A percentile compares a stretch with the other conserved stretches of the same genome.
Conservation (phyloP, 495 filamentous ascomycete genomes). For the Hypoxylon subgilvum region DNA sequence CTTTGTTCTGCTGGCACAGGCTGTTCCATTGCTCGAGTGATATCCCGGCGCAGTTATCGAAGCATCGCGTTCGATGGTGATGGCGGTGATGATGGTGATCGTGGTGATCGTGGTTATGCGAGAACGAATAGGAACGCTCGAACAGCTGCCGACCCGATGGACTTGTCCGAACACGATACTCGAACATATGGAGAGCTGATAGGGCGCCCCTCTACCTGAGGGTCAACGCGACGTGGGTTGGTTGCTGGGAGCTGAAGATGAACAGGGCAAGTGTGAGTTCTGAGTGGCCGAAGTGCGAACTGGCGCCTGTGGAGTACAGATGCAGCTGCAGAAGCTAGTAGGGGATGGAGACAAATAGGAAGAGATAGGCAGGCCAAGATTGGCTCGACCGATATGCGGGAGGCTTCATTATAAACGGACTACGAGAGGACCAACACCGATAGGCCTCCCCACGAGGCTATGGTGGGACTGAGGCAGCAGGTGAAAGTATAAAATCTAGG, state of each 20-base stretch:
- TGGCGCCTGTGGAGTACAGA: slow-evolving; percentile 22
- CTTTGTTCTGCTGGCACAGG: slow-evolving; percentile 30
- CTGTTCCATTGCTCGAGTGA: slow-evolving; percentile 34
- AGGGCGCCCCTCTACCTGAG: slow-evolving; percentile 14
- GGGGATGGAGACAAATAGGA: slow-evolving; percentile 24
- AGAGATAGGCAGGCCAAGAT: slow-evolving; percentile 26
- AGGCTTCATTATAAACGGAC: slow-evolving; percentile 30
- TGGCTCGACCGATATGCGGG: slow-evolving; percentile 22
- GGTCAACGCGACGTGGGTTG: slow-evolving; percentile 8
- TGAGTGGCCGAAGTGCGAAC: slow-evolving; percentile 17
- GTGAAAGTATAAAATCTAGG: slow-evolving; percentile 26
- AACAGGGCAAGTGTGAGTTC: neutral
- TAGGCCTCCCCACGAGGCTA: slow-evolving; percentile 36
- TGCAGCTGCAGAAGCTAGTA: slow-evolving; percentile 36
- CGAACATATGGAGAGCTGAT: slow-evolving; percentile 29
- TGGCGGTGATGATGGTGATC: slow-evolving; percentile 11
- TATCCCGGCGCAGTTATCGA: slow-evolving; percentile 38
- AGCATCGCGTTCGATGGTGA: slow-evolving; percentile 24
- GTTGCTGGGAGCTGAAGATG: slow-evolving; percentile 13
- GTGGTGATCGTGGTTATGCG: slow-evolving; percentile 23
- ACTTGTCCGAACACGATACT: slow-evolving; percentile 25
- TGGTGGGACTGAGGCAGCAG: slow-evolving; percentile 14
- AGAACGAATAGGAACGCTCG: slow-evolving; percentile 32
- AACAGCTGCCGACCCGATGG: slow-evolving; percentile 17
- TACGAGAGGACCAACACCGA: slow-evolving; percentile 18